Conservation (phyloP, 2,329 filamentous ascomycete species). For the Monilinia aucupariae region DNA sequence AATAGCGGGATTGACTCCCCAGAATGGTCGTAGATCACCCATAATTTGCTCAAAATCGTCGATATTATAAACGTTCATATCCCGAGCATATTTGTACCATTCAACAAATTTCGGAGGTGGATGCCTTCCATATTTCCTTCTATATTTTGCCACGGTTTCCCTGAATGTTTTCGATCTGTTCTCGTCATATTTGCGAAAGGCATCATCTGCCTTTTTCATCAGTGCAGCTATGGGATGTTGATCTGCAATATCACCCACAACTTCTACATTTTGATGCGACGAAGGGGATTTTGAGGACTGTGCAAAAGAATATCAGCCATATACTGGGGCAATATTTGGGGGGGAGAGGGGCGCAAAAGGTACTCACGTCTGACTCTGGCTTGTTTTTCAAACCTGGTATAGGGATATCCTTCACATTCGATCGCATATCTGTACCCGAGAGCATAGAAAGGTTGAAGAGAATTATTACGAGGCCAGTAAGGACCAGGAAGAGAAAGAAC, state of each 20-base stretch:
- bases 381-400: slow-evolving; percentile 21
- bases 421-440: slow-evolving; percentile 26
- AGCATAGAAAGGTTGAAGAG: slow-evolving; percentile 31
- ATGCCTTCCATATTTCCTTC: slow-evolving; percentile 51
- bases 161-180: slow-evolving; percentile 43
- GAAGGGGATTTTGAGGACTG: slow-evolving; percentile 29
- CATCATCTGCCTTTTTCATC: slow-evolving; percentile 34
- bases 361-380: slow-evolving; percentile 22
- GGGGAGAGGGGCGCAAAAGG: neutral
- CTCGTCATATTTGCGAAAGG: slow-evolving; percentile 31
- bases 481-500: slow-evolving; percentile 25
- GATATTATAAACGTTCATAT: slow-evolving; percentile 50
- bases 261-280: slow-evolving; percentile 29
- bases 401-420: slow-evolving; percentile 28
- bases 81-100: slow-evolving; percentile 52
- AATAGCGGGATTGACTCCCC: slow-evolving; percentile 40
- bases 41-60: slow-evolving; percentile 62
- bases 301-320: neutral
- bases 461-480: slow-evolving; percentile 26
- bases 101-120: slow-evolving; percentile 59
- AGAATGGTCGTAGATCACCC: slow-evolving; percentile 56
- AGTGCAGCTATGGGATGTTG: slow-evolving; percentile 32
- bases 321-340: neutral
- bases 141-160: slow-evolving; percentile 51
- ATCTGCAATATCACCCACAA: slow-evolving; percentile 22